Evolutionary conservation across 257 asterid genomes (phyloP), one percentile per base, ranked within the genome.

Genomic region (Capsicum pubescens): DNA sequence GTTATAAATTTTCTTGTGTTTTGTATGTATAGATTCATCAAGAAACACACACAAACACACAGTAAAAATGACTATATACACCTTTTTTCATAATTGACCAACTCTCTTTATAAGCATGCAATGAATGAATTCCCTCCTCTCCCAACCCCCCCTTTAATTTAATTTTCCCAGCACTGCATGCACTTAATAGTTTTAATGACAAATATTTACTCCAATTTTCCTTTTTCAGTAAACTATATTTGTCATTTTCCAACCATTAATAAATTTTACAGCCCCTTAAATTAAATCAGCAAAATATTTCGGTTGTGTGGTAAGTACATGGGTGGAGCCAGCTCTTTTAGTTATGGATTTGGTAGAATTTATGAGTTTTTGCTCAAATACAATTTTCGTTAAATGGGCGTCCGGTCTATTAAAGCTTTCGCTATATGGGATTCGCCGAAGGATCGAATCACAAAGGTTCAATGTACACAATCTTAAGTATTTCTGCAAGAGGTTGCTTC

Each of bases 201-300:
- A 52, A 74, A 76, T 76, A 76, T 76, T 76, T 84, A 84, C 86
- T 84, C 80, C 83, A 60, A 76, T 76, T 84, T 84, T 84, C 56
- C 57, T 26, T 83, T 63, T 78, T 79, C 81, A 63, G 86, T 80
- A 82, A 89, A 66, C 83, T 52, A 69, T 83, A 83, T 79, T 82
- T 80, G 86, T 82, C 80, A 67, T 83, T 86, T 83, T 61, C 12
- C 78, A n/a, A 50, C 89, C 78, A 76, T 85, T 64, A 85, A 78
- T 85, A 61, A 74, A 82, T 76, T 39, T 44, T 44, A 44, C 48
- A 44, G 6, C 48, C 48, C 48, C 48, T 6, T 7, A 44, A 44
- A 4, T 44, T 44, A 44, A 44, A 3, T 39, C 5, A 39, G 44
- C 44, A 39, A 39, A 39, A 39, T 39, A 39, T 39, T 39, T 39